A percentile compares a stretch with the other conserved stretches of the same genome.
Conservation (phyloP, 1,284 basidiomycete genomes). For the Fomitopsis pinicola region DNA sequence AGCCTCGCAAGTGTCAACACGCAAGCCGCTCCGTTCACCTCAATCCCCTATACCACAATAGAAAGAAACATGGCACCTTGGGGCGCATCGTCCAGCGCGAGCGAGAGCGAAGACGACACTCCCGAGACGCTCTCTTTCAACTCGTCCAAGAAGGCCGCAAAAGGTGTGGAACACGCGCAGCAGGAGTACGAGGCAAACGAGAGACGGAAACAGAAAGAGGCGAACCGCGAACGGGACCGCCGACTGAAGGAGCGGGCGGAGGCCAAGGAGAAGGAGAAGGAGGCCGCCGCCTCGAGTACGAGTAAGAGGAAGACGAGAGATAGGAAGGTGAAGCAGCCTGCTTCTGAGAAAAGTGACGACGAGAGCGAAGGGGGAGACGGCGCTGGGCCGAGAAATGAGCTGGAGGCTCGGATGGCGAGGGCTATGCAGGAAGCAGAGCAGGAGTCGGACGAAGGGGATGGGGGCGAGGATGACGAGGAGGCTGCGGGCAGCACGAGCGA, state of each 20-base stretch:
- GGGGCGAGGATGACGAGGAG: conserved; percentile 2
- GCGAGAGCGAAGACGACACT: conserved; percentile 21
- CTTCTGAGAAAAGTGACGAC: neutral
- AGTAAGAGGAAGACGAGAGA: too few species aligned
- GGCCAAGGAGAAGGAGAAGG: conserved; percentile 6
- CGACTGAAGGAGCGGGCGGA: conserved; percentile 27
- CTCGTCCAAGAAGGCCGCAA: conserved; percentile 23
- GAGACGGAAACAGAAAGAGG: conserved; percentile 28
- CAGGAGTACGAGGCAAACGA: conserved; percentile 22
- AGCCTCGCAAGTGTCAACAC: too few species aligned
- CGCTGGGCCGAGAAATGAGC: conserved; percentile 4
- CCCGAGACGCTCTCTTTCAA: conserved; percentile 30
- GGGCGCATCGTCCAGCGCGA: neutral
- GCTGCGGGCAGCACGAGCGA: conserved; percentile 6
- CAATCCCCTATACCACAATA: too few species aligned
- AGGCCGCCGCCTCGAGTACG: conserved; percentile 3
- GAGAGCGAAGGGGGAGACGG: neutral
- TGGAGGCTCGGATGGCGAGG: conserved; percentile 28
- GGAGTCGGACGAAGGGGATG: conserved; percentile 29
- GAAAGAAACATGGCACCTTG: neutral
- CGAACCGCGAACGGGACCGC: conserved; percentile 24
- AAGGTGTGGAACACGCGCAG: conserved; percentile 19
- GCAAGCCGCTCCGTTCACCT: too few species aligned
- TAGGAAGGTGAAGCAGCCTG: neutral
- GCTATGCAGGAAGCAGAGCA: conserved; percentile 30